Evolutionary conservation across 2,329 filamentous ascomycete species (phyloP).

Genomic region (Fusarium sarcochroum): DNA sequence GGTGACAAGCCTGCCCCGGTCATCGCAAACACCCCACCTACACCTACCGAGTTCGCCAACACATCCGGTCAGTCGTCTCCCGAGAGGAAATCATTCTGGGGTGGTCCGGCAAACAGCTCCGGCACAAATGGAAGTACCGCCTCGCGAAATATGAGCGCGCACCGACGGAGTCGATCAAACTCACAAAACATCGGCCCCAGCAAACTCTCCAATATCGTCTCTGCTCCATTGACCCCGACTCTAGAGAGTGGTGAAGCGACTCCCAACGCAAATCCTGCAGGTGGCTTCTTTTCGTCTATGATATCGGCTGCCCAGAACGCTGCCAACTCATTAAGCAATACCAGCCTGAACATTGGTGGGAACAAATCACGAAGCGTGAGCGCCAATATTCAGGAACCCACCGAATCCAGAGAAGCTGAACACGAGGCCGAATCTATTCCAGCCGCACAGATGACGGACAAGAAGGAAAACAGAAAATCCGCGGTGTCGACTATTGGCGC

Average conservation of each 20-base stretch:
- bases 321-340: constrained; percentile 79
- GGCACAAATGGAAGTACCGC: constrained; percentile 69
- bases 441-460: constrained; percentile 52
- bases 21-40: constrained; percentile 77
- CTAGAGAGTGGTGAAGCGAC: constrained; percentile 75
- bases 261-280: constrained; percentile 60
- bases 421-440: constrained; percentile 59
- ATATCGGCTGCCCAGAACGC: constrained; percentile 95
- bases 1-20: constrained; percentile 62
- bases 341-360: constrained; percentile 66
- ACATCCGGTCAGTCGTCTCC: constrained; percentile 45
- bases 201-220: constrained; percentile 85
- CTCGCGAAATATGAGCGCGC: constrained; percentile 79
- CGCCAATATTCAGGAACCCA: constrained; percentile 45
- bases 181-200: constrained; percentile 76
- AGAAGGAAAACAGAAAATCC: constrained; percentile 73
- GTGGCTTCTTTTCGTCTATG: constrained; percentile 93
- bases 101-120: constrained; percentile 44
- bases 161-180: constrained; percentile 69
- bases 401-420: constrained; percentile 46
- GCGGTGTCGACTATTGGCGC: constrained; percentile 91
- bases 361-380: constrained; percentile 54
- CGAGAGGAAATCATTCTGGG: constrained; percentile 50
- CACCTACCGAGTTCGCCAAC: constrained; percentile 65
- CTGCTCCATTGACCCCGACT: constrained; percentile 81